A percentile compares a stretch with the other conserved stretches of the same genome.
Conservation (phyloP, 345 rosid species). For the Aquilaria sinensis region DNA sequence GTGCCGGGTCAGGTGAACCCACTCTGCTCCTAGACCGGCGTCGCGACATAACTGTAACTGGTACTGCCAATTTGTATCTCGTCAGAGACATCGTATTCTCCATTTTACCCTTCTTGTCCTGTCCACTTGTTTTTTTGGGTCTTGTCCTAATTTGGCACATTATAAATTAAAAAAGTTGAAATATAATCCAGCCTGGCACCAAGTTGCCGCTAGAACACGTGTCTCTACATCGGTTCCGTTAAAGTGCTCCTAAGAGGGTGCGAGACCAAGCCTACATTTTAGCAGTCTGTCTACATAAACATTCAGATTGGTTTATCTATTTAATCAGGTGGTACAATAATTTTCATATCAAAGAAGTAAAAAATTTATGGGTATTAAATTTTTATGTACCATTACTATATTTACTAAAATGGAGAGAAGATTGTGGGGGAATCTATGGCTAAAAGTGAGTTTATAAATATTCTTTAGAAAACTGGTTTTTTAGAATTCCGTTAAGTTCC, state of each 20-base stretch:
- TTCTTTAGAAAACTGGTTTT: too few relatives aligned
- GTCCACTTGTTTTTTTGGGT: not conserved
- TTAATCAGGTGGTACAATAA: too few relatives aligned
- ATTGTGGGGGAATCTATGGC: too few relatives aligned
- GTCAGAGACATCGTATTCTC: conserved; percentile 18
- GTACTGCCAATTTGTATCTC: conserved; percentile 4
- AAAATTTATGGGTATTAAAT: too few relatives aligned
- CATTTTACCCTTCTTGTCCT: conserved; percentile 19
- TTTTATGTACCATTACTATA: too few relatives aligned
- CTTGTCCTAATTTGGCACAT: not conserved
- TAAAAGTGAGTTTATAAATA: too few relatives aligned
- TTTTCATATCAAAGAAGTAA: too few relatives aligned
- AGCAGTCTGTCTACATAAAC: too few relatives aligned
- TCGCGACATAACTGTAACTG: conserved; percentile 27
- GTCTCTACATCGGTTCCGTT: not conserved
- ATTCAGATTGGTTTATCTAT: too few relatives aligned
- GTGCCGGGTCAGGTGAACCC: conserved; percentile 24
- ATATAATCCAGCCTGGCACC: conserved; percentile 1
- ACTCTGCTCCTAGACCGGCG: not conserved
- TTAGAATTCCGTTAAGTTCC: too few relatives aligned
- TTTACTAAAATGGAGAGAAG: too few relatives aligned
- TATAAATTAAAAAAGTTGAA: not conserved
- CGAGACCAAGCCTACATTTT: too few relatives aligned
- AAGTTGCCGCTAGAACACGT: not conserved
- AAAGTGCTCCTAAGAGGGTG: not conserved